These are phyloP conservation scores for Nemania diffusa DNA, from an alignment of 2,329 filamentous ascomycete species.

Conservation along the genomic window DNA sequence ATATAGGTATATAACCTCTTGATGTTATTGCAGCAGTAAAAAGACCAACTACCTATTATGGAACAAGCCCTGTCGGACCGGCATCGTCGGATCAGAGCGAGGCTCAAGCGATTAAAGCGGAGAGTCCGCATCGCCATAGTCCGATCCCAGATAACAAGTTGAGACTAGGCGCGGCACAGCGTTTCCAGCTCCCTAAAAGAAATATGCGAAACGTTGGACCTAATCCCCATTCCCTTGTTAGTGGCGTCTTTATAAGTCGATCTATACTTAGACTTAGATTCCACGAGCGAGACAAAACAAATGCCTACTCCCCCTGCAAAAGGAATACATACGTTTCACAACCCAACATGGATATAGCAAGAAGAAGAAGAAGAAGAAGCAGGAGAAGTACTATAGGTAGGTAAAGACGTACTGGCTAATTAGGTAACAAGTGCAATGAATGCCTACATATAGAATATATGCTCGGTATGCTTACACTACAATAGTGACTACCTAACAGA, in stretches of 20 bases:
- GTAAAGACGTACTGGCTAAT: too few species aligned
- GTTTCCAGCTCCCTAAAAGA: slow-evolving; percentile 2
- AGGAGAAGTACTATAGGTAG: too few species aligned
- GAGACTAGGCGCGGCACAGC: slow-evolving; percentile 2
- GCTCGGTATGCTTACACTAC: too few species aligned
- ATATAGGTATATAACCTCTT: background rate
- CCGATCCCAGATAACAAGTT: slow-evolving; percentile 13
- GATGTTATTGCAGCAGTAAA: background rate
- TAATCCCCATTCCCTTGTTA: slow-evolving; percentile 3
- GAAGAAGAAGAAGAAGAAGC: too few species aligned
- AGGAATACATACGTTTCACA: background rate
- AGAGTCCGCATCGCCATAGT: background rate
- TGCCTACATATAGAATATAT: too few species aligned
- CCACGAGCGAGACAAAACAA: slow-evolving; percentile 7
- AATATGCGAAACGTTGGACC: slow-evolving; percentile 17
- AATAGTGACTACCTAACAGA: too few species aligned
- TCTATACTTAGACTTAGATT: slow-evolving; percentile 24
- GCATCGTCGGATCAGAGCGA: too few species aligned
- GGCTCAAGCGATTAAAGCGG: background rate
- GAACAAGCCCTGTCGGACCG: too few species aligned
- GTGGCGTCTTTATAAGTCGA: slow-evolving; percentile 10
- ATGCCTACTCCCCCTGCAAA: background rate
- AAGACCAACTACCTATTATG: too few species aligned
- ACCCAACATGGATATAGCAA: background rate
- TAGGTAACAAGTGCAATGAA: too few species aligned